Evolutionary conservation across 805 yeast genomes (phyloP), one percentile per base, ranked within the genome.

Genomic region (Diddensiella transvaalensis): DNA sequence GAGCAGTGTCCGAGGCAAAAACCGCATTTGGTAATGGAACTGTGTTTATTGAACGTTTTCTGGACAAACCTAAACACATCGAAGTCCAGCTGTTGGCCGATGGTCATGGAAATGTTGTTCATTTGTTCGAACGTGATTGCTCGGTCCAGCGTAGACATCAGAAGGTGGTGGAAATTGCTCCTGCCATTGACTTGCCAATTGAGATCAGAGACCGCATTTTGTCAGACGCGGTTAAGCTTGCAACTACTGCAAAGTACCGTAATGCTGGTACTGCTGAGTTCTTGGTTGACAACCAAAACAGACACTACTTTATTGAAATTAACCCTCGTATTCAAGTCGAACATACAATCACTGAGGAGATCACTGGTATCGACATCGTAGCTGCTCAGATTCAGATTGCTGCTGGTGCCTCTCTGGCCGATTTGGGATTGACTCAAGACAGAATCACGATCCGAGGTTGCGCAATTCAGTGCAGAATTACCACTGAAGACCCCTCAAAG

Each of bases 61-160:
- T 91, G 61, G 87, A 87, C 77, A 85, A 78, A 67, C 99, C 99
- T 61, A 91, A 93, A 75, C 99, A 93, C 73, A 93, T 91, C 59
- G 99, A 91, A 72, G 98, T 91, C 41, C 99, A 91, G 73, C 76
- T 91, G 61, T 78, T 91, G 59, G 99, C 96, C 44, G 99, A 91
- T 68, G 77, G 78, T 63, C 83, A 86, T 64, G 99, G 99, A 50
- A 93, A 91, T 66, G 96, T 90, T 22, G 85, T 91, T 62, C 99
- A 91, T 66, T 72, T 91, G 60, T 93, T 89, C 60, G 99, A 91
- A 77, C 84, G 99, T 72, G 99, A 91, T 73, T 91, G 99, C 72
- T 89, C 97, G n/a, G 99, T 91, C 46, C 99, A 91, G 75, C 87
- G 99, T 77, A 87, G 99, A 75, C 99, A 91, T 70, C 99, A 91